Base-by-base conservation (phyloP, 2,329 filamentous ascomycete species). In the Ilyonectria destructans region DNA sequence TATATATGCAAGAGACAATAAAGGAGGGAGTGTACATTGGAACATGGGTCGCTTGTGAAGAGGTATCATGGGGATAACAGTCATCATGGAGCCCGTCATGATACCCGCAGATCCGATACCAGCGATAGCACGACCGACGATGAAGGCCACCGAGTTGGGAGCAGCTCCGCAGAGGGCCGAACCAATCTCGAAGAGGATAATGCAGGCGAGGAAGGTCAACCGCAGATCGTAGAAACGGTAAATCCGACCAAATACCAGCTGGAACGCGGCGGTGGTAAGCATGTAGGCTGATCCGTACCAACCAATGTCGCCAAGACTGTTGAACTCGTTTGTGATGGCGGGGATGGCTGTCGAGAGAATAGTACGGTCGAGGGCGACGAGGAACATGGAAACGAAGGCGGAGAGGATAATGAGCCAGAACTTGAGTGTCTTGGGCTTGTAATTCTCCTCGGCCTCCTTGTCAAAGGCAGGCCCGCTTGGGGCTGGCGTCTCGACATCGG, bases 221-320 rank as follows among this genome's bases (percentile, higher is more conserved):
- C 87, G 85, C 69, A 86, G 80, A 63, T 85, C 82, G 71, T 88
- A 89, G 69, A 87, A 87, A 69, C 83, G 85, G 76, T 88, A 89
- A 45, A 89, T 82, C 45, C 86, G 82, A 7, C 87, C 87, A 73
- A 86, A 89, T 9, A 88, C 74, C 4, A 88, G 80, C 72, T 88
- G 85, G 21, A 79, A 81, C n/a, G 86, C 86, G 7, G 87, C 85
- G 2, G 87, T 87, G 13, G 88, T 89, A 69, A 91, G 80, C 83
- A 90, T 87, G 75, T 90, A 90, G 1, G 88, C 85, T 43, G 87
- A 88, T 6, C 87, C 88, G 76, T 91, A 91, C 89, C 89, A 91
- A 58, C 88, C 88, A 64, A 91, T 88, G 68, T 91, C 89, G 2
- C 85, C 85, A 2, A 90, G 79, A 58, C 87, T 87, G 54, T 87